A percentile compares a stretch with the other conserved stretches of the same genome.
phyloP scores from a whole-genome alignment of 163 green algal genomes.

The Scenedesmus sp. region DNA sequence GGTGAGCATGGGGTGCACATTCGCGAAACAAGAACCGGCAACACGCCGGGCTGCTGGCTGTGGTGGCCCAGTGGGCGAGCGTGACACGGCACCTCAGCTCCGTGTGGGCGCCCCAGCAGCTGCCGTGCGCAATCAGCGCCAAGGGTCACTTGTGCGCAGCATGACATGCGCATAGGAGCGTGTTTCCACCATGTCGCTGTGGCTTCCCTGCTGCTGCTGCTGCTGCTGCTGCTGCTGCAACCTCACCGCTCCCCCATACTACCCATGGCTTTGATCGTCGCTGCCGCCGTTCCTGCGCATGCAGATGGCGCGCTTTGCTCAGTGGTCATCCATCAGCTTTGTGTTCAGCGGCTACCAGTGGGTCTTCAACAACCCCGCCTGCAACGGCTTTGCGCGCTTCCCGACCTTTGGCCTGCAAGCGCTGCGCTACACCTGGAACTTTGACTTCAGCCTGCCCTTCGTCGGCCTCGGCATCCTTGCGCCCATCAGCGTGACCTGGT shows the following conservation, averaged over 20 bases:
- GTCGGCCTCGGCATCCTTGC: conserved; percentile 68
- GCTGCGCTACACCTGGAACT: conserved; percentile 55
- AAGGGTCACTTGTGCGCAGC: not conserved
- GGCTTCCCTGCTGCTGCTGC: not conserved
- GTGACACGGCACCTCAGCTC: no score
- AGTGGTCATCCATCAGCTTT: conserved; percentile 47
- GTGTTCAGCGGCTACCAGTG: conserved; percentile 52
- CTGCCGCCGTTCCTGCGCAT: no score
- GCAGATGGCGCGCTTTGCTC: conserved; percentile 49
- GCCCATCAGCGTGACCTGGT: conserved; percentile 46
- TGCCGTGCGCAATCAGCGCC: no score
- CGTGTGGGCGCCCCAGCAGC: no score
- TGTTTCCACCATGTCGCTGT: no score
- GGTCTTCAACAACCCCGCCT: conserved; percentile 65
- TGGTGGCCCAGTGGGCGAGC: no score
- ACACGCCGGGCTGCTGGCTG: no score
- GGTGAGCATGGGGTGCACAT: not conserved
- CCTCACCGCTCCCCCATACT: not conserved
- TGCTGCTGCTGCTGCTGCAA: not conserved
- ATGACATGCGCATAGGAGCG: no score
- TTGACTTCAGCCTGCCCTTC: conserved; percentile 66
- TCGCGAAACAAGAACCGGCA: no score
- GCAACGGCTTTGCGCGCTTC: conserved; percentile 61
- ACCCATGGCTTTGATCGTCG: no score
- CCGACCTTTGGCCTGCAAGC: conserved; percentile 65